Percentiles rank a stretch among this genome's conserved stretches.
These are phyloP conservation scores for Saturnispora halmiae DNA, from an alignment of 805 yeast species.

Conservation along the genomic window DNA sequence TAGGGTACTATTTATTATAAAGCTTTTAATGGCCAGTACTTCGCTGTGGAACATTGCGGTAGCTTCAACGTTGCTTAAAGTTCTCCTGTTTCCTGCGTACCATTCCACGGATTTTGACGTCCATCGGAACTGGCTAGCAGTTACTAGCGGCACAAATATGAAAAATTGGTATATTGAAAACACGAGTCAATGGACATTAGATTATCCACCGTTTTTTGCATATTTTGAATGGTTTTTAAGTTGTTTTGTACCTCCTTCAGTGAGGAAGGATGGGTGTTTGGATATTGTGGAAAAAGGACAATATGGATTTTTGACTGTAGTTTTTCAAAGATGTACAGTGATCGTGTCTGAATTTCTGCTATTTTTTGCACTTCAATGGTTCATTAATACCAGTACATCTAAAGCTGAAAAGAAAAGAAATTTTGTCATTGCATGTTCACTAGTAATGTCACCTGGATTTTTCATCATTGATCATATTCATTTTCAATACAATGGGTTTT, in stretches of 20 bases:
- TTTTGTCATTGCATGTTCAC: conserved; percentile 71
- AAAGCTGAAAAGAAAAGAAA: conserved; percentile 37
- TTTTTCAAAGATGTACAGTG: conserved; percentile 77
- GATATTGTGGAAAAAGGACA: conserved; percentile 54
- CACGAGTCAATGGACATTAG: conserved; percentile 85
- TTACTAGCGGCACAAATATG: conserved; percentile 68
- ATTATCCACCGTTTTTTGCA: conserved; percentile 97
- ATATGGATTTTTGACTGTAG: conserved; percentile 71
- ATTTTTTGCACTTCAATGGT: conserved; percentile 64
- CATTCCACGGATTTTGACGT: conserved; percentile 96
- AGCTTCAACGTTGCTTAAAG: conserved; percentile 49
- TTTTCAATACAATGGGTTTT: conserved; percentile 92
- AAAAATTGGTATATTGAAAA: conserved; percentile 74
- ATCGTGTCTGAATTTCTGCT: conserved; percentile 65
- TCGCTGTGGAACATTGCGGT: conserved; percentile 62
- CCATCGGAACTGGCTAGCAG: conserved; percentile 94
- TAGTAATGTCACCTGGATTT: conserved; percentile 83
- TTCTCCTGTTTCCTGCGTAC: conserved; percentile 67
- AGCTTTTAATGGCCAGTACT: conserved; percentile 4
- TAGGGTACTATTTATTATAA: too few relatives aligned
- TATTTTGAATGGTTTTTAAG: conserved; percentile 82
- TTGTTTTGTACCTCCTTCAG: conserved; percentile 56
- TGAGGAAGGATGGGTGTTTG: conserved; percentile 67
- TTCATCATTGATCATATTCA: conserved; percentile 90
- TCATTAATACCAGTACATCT: conserved; percentile 39